phyloP scores from a whole-genome alignment of 2,329 filamentous ascomycete species.

The Neopestalotiopsis sp. region DNA sequence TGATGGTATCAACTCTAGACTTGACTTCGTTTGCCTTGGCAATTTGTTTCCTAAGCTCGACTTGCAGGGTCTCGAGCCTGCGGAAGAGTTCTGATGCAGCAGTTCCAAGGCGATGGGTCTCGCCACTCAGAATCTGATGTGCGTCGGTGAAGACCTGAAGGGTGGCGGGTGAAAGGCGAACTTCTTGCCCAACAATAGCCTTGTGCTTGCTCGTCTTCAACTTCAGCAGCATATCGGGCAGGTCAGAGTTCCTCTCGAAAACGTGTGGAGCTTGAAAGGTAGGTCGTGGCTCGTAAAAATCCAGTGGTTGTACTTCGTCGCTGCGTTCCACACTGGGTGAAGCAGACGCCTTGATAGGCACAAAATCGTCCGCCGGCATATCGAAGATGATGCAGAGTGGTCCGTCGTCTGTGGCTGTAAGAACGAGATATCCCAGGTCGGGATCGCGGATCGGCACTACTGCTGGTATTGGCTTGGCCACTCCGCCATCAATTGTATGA shows the following conservation, averaged over 20 bases:
- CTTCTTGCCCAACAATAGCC: conserved; percentile 67
- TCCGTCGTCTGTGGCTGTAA: conserved; percentile 63
- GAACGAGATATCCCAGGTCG: conserved; percentile 67
- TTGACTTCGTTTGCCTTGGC: conserved; percentile 68
- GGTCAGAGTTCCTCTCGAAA: conserved; percentile 61
- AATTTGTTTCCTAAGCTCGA: conserved; percentile 72
- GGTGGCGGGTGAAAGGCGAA: conserved; percentile 73
- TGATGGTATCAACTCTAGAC: conserved; percentile 69
- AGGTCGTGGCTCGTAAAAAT: conserved; percentile 67
- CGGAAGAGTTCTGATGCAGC: conserved; percentile 77
- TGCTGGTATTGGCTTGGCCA: conserved; percentile 56
- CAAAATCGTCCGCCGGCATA: conserved; percentile 56
- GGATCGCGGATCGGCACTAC: conserved; percentile 61
- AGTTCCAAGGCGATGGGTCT: conserved; percentile 70
- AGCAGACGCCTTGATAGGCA: conserved; percentile 43
- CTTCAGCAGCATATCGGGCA: conserved; percentile 61
- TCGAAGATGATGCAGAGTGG: conserved; percentile 66
- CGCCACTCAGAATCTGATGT: conserved; percentile 72
- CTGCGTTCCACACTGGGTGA: conserved; percentile 49
- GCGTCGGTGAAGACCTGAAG: conserved; percentile 74
- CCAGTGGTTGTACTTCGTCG: conserved; percentile 50
- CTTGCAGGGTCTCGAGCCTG: conserved; percentile 69
- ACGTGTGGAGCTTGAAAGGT: conserved; percentile 67
- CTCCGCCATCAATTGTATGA: conserved; percentile 53
- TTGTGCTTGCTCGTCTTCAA: conserved; percentile 65